These are phyloP conservation scores for Lizanozyma gosingica DNA, from an alignment of 1,139 yeast species.

Conservation along the genomic window DNA sequence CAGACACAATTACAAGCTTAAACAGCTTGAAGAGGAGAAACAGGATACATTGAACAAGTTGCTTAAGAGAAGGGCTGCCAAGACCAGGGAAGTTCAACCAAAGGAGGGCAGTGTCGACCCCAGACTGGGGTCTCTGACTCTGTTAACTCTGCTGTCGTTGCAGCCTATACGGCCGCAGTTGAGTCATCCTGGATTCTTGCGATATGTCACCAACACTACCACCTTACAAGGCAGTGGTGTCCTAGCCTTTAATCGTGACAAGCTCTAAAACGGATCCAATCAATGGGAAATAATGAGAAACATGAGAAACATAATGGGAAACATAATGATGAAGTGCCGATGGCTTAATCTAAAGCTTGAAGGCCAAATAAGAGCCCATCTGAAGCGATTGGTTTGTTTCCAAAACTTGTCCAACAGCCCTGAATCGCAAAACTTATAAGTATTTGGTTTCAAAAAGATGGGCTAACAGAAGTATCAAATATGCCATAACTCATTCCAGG, in stretches of 20 bases:
- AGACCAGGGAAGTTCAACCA: conserved; percentile 38
- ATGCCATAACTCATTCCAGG: too few species aligned
- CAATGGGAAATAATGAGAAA: too few species aligned
- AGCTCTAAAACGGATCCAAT: conserved; percentile 1
- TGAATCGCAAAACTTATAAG: too few species aligned
- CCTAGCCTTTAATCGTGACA: conserved; percentile 11
- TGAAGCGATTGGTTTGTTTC: too few species aligned
- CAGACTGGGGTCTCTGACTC: conserved; percentile 3
- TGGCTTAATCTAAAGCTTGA: too few species aligned
- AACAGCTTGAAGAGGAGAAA: conserved; percentile 85
- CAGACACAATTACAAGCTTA: conserved; percentile 76
- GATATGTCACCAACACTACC: conserved; percentile 18
- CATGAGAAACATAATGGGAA: too few species aligned
- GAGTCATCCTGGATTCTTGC: conserved; percentile 23
- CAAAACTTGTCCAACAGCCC: too few species aligned
- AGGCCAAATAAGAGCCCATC: too few species aligned
- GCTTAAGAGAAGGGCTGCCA: conserved; percentile 72
- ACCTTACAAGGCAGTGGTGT: conserved; percentile 14
- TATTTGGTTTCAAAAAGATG: too few species aligned
- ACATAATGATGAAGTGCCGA: too few species aligned
- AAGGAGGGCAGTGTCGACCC: conserved; percentile 25
- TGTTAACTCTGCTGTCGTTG: conserved; percentile 11
- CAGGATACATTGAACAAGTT: conserved; percentile 82
- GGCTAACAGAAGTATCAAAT: too few species aligned
- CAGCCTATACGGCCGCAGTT: conserved; percentile 29